Conservation (phyloP, 1,139 yeast species). For the Scheffersomyces insectosa region DNA sequence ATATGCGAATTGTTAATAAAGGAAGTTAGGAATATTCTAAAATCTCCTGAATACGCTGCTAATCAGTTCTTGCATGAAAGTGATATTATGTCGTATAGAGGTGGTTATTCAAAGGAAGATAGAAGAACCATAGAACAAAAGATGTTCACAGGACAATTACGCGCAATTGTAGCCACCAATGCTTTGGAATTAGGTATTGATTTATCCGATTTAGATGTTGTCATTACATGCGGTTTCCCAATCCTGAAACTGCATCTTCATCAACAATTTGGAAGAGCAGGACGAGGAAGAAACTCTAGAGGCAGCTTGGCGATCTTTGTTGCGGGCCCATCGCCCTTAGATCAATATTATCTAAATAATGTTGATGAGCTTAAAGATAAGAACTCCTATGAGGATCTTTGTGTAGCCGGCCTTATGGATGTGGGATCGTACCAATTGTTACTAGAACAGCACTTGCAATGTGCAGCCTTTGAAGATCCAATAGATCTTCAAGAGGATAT, state of each 20-base stretch:
- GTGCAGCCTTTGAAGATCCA: conserved; percentile 90
- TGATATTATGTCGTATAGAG: conserved; percentile 89
- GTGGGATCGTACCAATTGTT: conserved; percentile 40
- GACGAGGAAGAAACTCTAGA: conserved; percentile 72
- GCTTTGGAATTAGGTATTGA: conserved; percentile 96
- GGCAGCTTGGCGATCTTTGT: conserved; percentile 72
- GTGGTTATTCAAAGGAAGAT: conserved; percentile 87
- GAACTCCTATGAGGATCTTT: conserved; percentile 40
- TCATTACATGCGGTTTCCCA: conserved; percentile 90
- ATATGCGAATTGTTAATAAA: conserved; percentile 88
- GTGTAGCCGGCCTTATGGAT: conserved; percentile 41
- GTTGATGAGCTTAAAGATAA: conserved; percentile 62
- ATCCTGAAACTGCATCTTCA: conserved; percentile 80
- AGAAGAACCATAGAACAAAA: conserved; percentile 83
- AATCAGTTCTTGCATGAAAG: conserved; percentile 25
- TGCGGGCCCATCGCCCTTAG: conserved; percentile 83
- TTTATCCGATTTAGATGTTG: conserved; percentile 89
- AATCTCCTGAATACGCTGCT: conserved; percentile 1
- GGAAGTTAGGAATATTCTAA: conserved; percentile 56
- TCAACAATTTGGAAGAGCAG: conserved; percentile 97
- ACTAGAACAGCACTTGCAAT: conserved; percentile 81
- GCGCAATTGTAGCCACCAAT: conserved; percentile 91
- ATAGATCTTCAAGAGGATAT: conserved; percentile 53
- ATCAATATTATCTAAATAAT: conserved; percentile 76
- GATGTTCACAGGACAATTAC: conserved; percentile 82